phyloP scores from a whole-genome alignment of 75 land plant genomes.

The Chamaecyparis obtusa region DNA sequence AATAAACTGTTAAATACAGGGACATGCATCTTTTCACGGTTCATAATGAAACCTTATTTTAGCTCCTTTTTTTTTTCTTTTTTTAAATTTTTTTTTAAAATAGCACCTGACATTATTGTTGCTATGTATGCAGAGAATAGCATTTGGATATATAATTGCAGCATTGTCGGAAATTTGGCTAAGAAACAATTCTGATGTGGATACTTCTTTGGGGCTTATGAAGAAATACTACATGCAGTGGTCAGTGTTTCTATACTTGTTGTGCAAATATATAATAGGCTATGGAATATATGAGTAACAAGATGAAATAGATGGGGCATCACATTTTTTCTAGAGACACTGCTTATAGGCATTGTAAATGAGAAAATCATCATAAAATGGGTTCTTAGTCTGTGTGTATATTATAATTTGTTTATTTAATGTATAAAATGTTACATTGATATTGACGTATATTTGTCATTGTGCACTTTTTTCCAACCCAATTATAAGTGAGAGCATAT shows the following conservation, averaged over 20 bases:
- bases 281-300: neutral
- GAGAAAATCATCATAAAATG: neutral
- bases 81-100: neutral
- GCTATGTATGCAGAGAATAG: slow-evolving; percentile 41
- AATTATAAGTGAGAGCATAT: neutral
- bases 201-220: slow-evolving; percentile 30
- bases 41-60: neutral
- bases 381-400: neutral
- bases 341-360: neutral
- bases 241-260: slow-evolving; percentile 20
- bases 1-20: neutral
- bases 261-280: neutral
- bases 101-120: neutral
- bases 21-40: neutral
- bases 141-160: slow-evolving; percentile 52
- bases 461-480: neutral
- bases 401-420: neutral
- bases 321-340: neutral
- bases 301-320: slow-evolving; percentile 1
- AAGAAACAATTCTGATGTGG: slow-evolving; percentile 17
- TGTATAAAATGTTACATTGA: neutral
- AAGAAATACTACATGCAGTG: slow-evolving; percentile 48
- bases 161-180: slow-evolving; percentile 53
- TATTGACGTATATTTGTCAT: neutral
- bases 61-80: neutral